These are phyloP conservation scores for Mikania micrantha DNA, from an alignment of 129 eudicot species.

Conservation along the genomic window DNA sequence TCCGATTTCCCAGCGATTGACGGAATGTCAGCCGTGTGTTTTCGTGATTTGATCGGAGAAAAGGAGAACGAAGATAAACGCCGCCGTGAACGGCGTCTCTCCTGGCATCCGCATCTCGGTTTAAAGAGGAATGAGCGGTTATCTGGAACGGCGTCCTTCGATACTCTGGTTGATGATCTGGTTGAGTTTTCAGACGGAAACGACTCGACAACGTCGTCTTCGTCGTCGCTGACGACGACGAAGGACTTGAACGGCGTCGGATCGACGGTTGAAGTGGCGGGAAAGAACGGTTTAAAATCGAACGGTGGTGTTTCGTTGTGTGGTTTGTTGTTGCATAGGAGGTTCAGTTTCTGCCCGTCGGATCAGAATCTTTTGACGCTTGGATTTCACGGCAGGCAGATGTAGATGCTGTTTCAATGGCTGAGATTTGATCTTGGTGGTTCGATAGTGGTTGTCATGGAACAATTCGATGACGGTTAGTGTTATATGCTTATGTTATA, in stretches of 20 bases:
- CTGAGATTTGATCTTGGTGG: conserved; percentile 16
- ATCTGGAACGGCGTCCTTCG: conserved; percentile 56
- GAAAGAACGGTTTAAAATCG: conserved; percentile 33
- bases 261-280: conserved; percentile 30
- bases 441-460: conserved; percentile 14
- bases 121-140: conserved; percentile 44
- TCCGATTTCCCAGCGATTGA: conserved; percentile 34
- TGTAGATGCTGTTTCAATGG: conserved; percentile 18
- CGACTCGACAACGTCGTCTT: conserved; percentile 68
- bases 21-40: conserved; percentile 51
- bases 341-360: conserved; percentile 57
- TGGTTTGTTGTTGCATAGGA: conserved; percentile 56
- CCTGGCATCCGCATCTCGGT: conserved; percentile 44
- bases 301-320: conserved; percentile 60
- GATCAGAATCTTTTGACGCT: conserved; percentile 43
- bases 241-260: conserved; percentile 54
- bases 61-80: conserved; percentile 17
- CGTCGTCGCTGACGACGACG: conserved; percentile 48
- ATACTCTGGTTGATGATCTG: conserved; percentile 36
- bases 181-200: conserved; percentile 58
- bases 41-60: conserved; percentile 52
- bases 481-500: conserved; percentile 24
- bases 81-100: conserved; percentile 31
- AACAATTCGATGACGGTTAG: neutral
- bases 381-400: conserved; percentile 31